A percentile compares a stretch with the other conserved stretches of the same genome.
Conservation (phyloP, 192 early-diverging fungal species). For the Coemansia sp. region DNA sequence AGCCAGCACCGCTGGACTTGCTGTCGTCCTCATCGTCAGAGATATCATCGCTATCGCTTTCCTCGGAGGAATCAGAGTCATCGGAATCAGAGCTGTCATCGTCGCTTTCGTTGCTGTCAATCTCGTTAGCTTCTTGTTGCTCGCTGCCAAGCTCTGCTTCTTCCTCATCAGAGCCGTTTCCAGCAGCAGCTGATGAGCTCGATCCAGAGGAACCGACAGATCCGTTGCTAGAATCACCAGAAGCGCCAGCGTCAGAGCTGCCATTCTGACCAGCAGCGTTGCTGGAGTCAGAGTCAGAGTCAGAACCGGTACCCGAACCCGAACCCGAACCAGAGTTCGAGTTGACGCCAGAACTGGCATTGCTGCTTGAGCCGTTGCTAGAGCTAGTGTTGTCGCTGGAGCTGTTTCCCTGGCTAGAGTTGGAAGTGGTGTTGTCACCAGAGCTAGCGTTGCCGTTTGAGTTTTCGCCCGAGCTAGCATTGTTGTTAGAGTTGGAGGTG, state of each 20-base stretch:
- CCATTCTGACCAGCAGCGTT: neutral
- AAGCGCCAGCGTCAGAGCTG: neutral
- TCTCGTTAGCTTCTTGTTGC: neutral
- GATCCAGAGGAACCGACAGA: neutral
- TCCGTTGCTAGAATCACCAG: neutral
- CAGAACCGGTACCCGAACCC: neutral
- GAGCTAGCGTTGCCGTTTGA: neutral
- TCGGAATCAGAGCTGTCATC: neutral
- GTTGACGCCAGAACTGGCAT: neutral
- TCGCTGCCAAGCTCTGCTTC: neutral
- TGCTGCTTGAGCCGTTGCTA: neutral
- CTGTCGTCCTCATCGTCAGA: conserved; percentile 5
- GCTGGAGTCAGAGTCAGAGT: neutral
- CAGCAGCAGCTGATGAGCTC: neutral
- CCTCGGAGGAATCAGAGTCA: neutral
- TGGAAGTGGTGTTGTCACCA: neutral
- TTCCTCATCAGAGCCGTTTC: neutral
- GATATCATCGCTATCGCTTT: conserved; percentile 1
- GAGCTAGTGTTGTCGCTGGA: conserved; percentile 1
- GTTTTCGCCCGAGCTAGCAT: neutral
- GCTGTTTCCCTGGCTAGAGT: neutral
- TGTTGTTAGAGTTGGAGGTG: conserved; percentile 1
- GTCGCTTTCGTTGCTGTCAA: neutral
- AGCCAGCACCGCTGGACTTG: conserved; percentile 5
- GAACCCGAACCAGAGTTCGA: neutral